Base-by-base conservation (phyloP, 805 yeast species). In the Yamadazyma sp. region DNA sequence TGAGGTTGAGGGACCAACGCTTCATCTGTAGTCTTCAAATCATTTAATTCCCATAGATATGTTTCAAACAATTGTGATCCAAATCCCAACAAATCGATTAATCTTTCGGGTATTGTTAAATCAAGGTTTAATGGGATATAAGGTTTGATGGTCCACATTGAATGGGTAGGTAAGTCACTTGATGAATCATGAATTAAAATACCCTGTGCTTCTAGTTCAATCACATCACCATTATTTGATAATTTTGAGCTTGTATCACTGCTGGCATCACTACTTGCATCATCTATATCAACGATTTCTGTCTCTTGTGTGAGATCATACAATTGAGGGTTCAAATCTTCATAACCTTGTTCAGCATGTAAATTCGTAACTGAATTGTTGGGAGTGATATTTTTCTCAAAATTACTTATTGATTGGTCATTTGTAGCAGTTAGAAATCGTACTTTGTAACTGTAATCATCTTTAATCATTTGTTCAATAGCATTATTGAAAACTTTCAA, bases 71-170 rank as follows among this genome's bases (percentile, higher is more conserved):
- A 75, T 36, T 84, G 87, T 2, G 91, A 77, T 1, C 98, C 97
- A 56, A 87, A 88, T 0, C 98, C 98, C 5, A 93, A 68, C 18
- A 82, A 73, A 39, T 82, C 78, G n/a, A 80, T 75, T 18, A 93
- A 66, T 15, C 74, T 75, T 8, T 65, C 68, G 0, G 96, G 95
- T 25, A 91, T 61, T 35, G 83, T 82, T 23, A 86, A 65, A 34
- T 78, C 78, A 17, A 82, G 60, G 35, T 79, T 76, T 3, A 83
- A 63, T 24, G 80, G 82, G 3, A 70, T 63, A 57, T 80, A 82
- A 3, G 94, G 95, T 48, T 85, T 82, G 5, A 93, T 70, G 4
- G 91, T 79, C 98, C 98, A 91, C 85, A 93, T 85, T 1, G 96
- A 80, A 56, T 87, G 94, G 0, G 82, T 69, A 1, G 91, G 89